These are phyloP conservation scores for Rosa chinensis DNA, from an alignment of 306 rosid genomes.

Conservation along the genomic window DNA sequence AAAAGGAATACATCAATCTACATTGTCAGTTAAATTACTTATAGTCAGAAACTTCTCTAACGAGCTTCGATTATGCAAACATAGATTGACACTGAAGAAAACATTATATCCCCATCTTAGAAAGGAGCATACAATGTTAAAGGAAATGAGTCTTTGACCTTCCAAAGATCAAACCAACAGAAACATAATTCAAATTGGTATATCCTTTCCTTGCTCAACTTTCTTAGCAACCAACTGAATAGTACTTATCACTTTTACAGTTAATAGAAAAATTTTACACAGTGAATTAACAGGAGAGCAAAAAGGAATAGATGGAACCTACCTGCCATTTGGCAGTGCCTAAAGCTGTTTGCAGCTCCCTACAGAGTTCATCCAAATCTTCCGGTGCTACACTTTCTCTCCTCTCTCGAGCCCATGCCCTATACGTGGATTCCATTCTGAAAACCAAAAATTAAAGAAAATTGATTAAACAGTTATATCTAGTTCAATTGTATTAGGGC, in stretches of 20 bases:
- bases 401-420: slow-evolving; percentile 78
- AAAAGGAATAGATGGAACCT: slow-evolving; percentile 10
- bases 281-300: background rate
- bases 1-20: background rate
- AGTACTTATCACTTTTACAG: background rate
- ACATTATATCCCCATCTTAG: background rate
- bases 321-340: slow-evolving; percentile 99
- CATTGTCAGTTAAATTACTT: slow-evolving; percentile 13
- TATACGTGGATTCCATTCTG: slow-evolving; percentile 91
- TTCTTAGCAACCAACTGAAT: background rate
- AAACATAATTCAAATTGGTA: background rate
- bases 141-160: background rate
- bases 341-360: slow-evolving; percentile 91
- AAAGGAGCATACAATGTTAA: background rate
- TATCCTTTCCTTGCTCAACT: background rate
- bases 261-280: background rate
- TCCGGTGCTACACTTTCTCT: slow-evolving; percentile 45
- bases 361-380: slow-evolving; percentile 62
- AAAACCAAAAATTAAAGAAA: background rate
- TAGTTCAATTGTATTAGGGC: slow-evolving; percentile 4
- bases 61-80: background rate
- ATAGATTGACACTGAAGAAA: background rate
- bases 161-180: background rate
- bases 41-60: background rate
- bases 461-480: background rate